Conservation (phyloP, 768 basidiomycete species). For the Nidula microcarpa region DNA sequence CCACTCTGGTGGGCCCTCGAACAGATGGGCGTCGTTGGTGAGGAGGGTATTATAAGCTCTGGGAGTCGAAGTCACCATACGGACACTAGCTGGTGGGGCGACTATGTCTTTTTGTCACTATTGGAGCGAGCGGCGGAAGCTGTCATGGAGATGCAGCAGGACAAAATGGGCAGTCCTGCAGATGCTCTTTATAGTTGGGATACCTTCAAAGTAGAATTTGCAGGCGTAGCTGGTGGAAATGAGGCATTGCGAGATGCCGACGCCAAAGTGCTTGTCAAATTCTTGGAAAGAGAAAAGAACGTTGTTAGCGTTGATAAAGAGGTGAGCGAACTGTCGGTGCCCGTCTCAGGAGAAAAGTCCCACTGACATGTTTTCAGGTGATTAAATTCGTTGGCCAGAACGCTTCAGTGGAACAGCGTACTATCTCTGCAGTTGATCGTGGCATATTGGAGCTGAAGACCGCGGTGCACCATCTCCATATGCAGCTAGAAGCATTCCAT, state of each 20-base stretch:
- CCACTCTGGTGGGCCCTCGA: conserved; percentile 88
- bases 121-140: conserved; percentile 65
- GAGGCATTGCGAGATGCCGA: conserved; percentile 56
- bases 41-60: conserved; percentile 42
- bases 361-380: conserved; percentile 38
- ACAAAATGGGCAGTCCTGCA: conserved; percentile 41
- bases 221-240: conserved; percentile 25
- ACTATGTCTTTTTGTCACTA: conserved; percentile 65
- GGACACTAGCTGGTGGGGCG: conserved; percentile 59
- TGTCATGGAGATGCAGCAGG: conserved; percentile 41
- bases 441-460: conserved; percentile 80
- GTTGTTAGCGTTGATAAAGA: conserved; percentile 63
- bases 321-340: conserved; percentile 36
- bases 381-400: conserved; percentile 69
- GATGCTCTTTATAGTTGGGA: conserved; percentile 62
- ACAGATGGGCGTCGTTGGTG: conserved; percentile 69
- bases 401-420: conserved; percentile 27
- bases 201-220: conserved; percentile 61
- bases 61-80: conserved; percentile 20
- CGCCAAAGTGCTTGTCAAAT: conserved; percentile 67
- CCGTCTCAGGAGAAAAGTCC: not conserved
- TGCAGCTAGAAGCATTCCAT: conserved; percentile 69
- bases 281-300: conserved; percentile 72
- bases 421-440: conserved; percentile 74
- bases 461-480: conserved; percentile 63